Conservation (phyloP, 2,329 filamentous ascomycete genomes). For the Phoma sp. region DNA sequence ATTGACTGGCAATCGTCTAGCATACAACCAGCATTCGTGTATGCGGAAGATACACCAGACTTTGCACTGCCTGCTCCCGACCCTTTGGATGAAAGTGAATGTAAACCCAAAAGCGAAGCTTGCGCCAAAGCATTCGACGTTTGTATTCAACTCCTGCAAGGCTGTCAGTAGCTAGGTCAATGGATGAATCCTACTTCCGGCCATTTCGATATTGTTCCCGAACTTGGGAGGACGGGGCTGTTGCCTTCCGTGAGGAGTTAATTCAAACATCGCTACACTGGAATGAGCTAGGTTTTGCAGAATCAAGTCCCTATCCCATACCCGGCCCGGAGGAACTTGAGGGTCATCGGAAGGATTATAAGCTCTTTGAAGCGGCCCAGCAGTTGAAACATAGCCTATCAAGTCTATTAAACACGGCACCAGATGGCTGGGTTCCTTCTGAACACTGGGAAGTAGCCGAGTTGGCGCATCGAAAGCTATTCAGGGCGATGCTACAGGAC, state of each 20-base stretch:
- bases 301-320: conserved; percentile 42
- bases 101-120: conserved; percentile 2
- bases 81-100: conserved; percentile 21
- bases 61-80: conserved; percentile 43
- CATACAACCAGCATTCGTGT: conserved; percentile 52
- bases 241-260: conserved; percentile 51
- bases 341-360: conserved; percentile 41
- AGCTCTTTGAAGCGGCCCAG: conserved; percentile 44
- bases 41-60: conserved; percentile 50
- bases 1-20: conserved; percentile 55
- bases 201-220: conserved; percentile 52
- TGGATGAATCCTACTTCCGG: conserved; percentile 48
- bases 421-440: conserved; percentile 49
- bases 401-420: conserved; percentile 40
- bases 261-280: conserved; percentile 49
- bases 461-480: conserved; percentile 39
- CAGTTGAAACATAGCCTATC: conserved; percentile 38
- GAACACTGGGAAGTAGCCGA: conserved; percentile 46
- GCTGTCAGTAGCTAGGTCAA: conserved; percentile 34
- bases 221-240: conserved; percentile 52
- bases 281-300: conserved; percentile 50
- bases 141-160: not conserved
- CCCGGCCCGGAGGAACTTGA: conserved; percentile 35
- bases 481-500: conserved; percentile 41
- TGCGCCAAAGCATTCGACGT: not conserved